phyloP scores from a whole-genome alignment of 139 green algal genomes.

The Asterochloris erici region DNA sequence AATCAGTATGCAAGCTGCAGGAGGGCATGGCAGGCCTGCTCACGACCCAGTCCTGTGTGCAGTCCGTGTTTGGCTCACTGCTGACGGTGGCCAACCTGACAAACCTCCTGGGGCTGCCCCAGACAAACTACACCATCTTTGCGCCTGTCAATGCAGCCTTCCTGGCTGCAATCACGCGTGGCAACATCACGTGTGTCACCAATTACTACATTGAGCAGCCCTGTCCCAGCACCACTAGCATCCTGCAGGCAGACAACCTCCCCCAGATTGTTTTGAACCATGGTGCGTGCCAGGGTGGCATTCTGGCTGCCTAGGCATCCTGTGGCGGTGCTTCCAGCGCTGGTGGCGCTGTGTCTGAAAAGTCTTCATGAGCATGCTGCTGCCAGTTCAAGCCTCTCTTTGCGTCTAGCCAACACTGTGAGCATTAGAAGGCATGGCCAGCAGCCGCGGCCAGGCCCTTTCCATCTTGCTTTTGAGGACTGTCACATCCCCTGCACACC shows the following conservation, averaged over 20 bases:
- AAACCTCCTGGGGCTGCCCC: too few species aligned
- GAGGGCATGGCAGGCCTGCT: too few species aligned
- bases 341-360: not conserved
- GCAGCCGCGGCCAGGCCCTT: too few species aligned
- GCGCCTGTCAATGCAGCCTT: slow-evolving; percentile 2
- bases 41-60: too few species aligned
- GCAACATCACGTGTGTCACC: not conserved
- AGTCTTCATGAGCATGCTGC: not conserved
- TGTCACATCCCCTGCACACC: not conserved
- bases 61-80: too few species aligned
- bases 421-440: not conserved
- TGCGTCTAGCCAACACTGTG: not conserved
- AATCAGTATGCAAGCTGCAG: too few species aligned
- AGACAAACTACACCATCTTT: slow-evolving; percentile 16
- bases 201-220: not conserved
- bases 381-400: not conserved
- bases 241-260: slow-evolving; percentile 11
- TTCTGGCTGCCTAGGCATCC: not conserved
- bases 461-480: too few species aligned
- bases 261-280: slow-evolving; percentile 11
- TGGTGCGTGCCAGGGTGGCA: not conserved
- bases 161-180: not conserved
- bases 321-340: too few species aligned
- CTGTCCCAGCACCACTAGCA: not conserved
- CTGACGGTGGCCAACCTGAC: too few species aligned